Evolutionary conservation across 768 basidiomycete genomes (phyloP), one percentile per base, ranked within the genome.

Genomic region (Sarcodon aspratus): DNA sequence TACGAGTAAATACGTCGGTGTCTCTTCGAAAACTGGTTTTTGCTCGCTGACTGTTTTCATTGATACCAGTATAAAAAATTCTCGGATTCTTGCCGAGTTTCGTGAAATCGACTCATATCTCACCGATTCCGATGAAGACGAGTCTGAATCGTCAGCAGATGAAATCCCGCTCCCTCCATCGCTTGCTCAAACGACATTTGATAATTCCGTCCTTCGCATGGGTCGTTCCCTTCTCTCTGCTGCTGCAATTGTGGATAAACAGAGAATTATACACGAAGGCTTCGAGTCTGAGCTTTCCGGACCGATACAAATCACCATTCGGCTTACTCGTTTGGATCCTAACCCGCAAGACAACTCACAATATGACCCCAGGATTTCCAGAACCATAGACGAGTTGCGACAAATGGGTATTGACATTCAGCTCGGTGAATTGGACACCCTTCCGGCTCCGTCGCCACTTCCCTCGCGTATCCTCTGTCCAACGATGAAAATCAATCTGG

Each of bases 1-100:
- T 89, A 36, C 75, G 89, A 55, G 76, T 93, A 34, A 93, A 92
- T 64, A 92, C 90, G 90, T 90, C 59, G 60, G 83, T 77, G 32
- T 44, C 32, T 31, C 32, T 34, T 17, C 17, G 37, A 48, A 27
- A 27, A 27, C 21, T 3, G 21, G 21, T 27, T 27, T 27, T 27
- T 38, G n/a, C 46, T 36, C 49, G 37, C 45, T 6, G 44, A 27
- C 48, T 15, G 32, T 7, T 34, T 45, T 44, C 21, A 21, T 27
- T 37, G 34, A n/a, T 27, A 33, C 10, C 55, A 93, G 89, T 9
- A 77, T 84, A 9, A 92, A 85, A 57, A 86, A 87, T 52, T 70
- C 79, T 3, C 79, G 86, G 1, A 68, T 95, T 31, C 64, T 85
- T 5, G 75, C 82, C 33, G 91, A 95, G 60, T 85, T 95, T 53